Base-by-base conservation (phyloP, 768 basidiomycete genomes). In the Ephemerocybe angulata region DNA sequence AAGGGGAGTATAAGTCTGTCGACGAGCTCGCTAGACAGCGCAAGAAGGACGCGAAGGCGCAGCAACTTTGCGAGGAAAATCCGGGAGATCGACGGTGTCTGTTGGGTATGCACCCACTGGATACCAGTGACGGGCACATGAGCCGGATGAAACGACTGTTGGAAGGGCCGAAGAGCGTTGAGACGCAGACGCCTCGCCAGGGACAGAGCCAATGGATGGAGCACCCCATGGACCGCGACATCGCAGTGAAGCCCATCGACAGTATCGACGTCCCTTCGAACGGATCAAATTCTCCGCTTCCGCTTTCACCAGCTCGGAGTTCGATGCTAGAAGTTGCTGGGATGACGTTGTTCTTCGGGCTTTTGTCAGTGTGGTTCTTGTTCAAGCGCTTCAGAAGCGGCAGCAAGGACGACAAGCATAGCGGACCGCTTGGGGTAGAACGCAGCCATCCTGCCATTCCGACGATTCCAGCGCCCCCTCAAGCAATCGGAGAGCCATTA, bases 71-170 rank as follows among this genome's bases (percentile, higher is more conserved):
- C 55, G 44, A 60, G 22, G 60, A 60, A 33, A 47, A 48, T 17
- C 56, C 57, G 52, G 63, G 42, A 47, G 81, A 88, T 63, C 71
- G 76, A 3, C 76, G 78, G 10, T 90, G 88, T 65, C 68, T 87
- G 15, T 80, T 83, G 11, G 88, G 88, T 22, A 76, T 87, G 43
- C 74, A 82, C 6, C 69, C 65, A 19, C 67, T 88, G 19, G 82
- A 84, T 58, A 72, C 76, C 2, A 77, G 77, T 12, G 80, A 76
- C 60, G 81, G 78, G 4, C 66, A 66, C 3, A 73, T 73, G 57
- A 70, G 71, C 38, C 64, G 77, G 12, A 66, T 76, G 63, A 74
- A 68, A 62, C 75, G 84, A 58, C 74, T 88, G 21, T 71, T 88
- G 2, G 86, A 88, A 52, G 84, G 81, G 2, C 81, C 81, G 10